Conservation (phyloP, 441 rosid species). For the Brassica balearica region DNA sequence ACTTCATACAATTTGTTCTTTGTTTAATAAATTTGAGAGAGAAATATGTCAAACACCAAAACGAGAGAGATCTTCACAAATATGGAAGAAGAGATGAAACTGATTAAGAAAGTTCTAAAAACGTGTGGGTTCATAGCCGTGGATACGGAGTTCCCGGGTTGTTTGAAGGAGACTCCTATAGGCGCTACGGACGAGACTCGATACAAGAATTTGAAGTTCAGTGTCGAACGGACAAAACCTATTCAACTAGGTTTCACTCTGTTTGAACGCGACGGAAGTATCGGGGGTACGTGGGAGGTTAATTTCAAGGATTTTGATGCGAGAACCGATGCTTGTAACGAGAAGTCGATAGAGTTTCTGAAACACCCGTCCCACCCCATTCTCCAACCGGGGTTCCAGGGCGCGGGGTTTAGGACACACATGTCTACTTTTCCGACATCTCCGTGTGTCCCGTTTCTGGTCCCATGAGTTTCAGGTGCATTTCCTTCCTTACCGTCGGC, state of each 20-base stretch:
- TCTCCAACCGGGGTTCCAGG: too few species aligned
- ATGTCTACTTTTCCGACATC: too few species aligned
- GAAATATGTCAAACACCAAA: too few species aligned
- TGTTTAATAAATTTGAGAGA: too few species aligned
- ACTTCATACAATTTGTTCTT: too few species aligned
- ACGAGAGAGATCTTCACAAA: too few species aligned
- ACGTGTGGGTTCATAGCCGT: background rate
- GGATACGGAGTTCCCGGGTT: constrained; percentile 31
- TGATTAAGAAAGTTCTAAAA: background rate
- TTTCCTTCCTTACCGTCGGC: too few species aligned
- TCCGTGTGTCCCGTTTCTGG: too few species aligned
- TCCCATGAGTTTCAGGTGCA: too few species aligned
- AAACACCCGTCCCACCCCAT: too few species aligned
- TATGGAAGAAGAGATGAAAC: constrained; percentile 1
- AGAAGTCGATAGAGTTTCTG: constrained; percentile 12
- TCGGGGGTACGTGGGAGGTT: constrained; percentile 21
- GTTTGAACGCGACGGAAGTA: background rate
- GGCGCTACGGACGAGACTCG: background rate
- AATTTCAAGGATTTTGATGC: constrained; percentile 28
- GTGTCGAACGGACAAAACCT: constrained; percentile 14
- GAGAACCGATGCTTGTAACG: background rate
- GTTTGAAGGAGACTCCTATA: background rate
- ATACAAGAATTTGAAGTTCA: background rate
- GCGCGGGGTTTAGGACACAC: too few species aligned
- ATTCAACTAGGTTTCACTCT: constrained; percentile 36